A percentile compares a stretch with the other conserved stretches of the same genome.
Conservation (phyloP, 2,329 filamentous ascomycete species). For the Cercospora janseana region DNA sequence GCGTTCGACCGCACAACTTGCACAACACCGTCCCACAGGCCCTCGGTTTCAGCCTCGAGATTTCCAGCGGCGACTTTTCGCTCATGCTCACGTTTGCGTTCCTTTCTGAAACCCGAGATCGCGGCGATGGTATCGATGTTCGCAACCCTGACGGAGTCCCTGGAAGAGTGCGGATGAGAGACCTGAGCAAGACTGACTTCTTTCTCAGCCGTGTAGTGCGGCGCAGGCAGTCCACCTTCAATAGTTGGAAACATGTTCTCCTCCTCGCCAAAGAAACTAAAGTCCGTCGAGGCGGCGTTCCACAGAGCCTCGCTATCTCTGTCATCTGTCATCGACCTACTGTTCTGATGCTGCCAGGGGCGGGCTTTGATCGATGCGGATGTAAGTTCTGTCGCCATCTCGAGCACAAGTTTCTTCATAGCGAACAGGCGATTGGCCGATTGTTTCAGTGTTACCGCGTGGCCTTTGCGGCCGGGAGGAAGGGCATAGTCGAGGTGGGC, state of each 20-base stretch:
- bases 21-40: slow-evolving; percentile 60
- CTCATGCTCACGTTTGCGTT: slow-evolving; percentile 52
- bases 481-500: slow-evolving; percentile 58
- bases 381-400: slow-evolving; percentile 45
- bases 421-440: slow-evolving; percentile 49
- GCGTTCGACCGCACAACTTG: slow-evolving; percentile 52
- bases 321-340: slow-evolving; percentile 59
- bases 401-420: slow-evolving; percentile 55
- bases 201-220: slow-evolving; percentile 25
- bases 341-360: slow-evolving; percentile 47
- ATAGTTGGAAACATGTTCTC: slow-evolving; percentile 39
- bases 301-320: slow-evolving; percentile 59
- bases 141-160: background rate
- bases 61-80: slow-evolving; percentile 35
- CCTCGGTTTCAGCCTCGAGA: slow-evolving; percentile 47
- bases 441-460: slow-evolving; percentile 47
- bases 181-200: slow-evolving; percentile 26
- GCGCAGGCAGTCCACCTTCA: slow-evolving; percentile 25
- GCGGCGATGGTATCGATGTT: slow-evolving; percentile 54
- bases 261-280: slow-evolving; percentile 56
- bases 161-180: background rate
- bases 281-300: slow-evolving; percentile 59
- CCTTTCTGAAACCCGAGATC: slow-evolving; percentile 54
- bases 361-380: slow-evolving; percentile 39
- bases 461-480: slow-evolving; percentile 55